Percentiles rank a stretch among this genome's conserved stretches.
phyloP scores from a whole-genome alignment of 2,329 filamentous ascomycete genomes.

The Macroventuria anomochaeta region DNA sequence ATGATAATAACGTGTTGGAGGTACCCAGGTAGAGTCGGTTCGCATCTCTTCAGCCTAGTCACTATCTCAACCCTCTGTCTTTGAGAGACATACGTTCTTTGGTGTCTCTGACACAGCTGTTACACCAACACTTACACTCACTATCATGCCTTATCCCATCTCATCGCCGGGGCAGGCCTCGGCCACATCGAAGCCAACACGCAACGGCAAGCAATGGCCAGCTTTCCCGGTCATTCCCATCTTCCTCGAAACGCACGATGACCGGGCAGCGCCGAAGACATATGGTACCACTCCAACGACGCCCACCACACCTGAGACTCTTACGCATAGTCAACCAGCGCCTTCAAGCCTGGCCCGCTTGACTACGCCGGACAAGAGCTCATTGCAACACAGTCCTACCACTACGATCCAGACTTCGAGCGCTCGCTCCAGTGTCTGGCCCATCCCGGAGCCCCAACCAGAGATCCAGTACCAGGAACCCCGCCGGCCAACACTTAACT shows the following conservation, averaged over 20 bases:
- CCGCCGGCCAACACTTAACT: constrained; percentile 22
- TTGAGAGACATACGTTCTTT: constrained; percentile 5
- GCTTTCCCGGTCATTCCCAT: constrained; percentile 34
- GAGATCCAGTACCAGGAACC: constrained; percentile 18
- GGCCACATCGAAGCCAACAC: no score
- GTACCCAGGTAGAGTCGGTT: constrained; percentile 17
- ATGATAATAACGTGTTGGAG: constrained; percentile 26
- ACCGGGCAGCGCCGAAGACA: constrained; percentile 16
- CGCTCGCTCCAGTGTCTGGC: constrained; percentile 27
- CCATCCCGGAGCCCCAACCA: constrained; percentile 27
- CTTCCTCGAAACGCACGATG: constrained; percentile 31
- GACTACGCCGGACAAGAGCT: background rate
- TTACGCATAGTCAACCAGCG: background rate
- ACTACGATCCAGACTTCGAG: constrained; percentile 31
- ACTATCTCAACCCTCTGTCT: constrained; percentile 2
- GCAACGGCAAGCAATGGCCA: constrained; percentile 27
- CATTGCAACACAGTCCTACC: constrained; percentile 18
- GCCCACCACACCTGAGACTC: constrained; percentile 26
- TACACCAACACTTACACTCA: constrained; percentile 5
- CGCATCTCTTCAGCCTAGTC: constrained; percentile 15
- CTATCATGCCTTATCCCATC: constrained; percentile 29
- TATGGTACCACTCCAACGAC: constrained; percentile 34
- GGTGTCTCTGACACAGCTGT: background rate
- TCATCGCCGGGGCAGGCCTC: constrained; percentile 9
- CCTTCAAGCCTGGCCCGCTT: constrained; percentile 2